Evolutionary conservation across 306 rosid species (phyloP).

Genomic region (apple (Malus domestica)): ASM211411v1 NC_041796.1:3050501-3051000

Average conservation of each 20-base stretch:
- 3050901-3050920: too few relatives aligned
- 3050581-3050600: conserved; percentile 42
- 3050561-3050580: conserved; percentile 62
- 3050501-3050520: conserved; percentile 45
- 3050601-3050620: conserved; percentile 45
- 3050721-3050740: conserved; percentile 78
- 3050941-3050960: too few relatives aligned
- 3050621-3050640: conserved; percentile 57
- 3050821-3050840: not conserved
- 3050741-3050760: conserved; percentile 61
- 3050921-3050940: too few relatives aligned
- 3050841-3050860: not conserved
- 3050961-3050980: too few relatives aligned
- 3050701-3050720: not conserved
- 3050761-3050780: conserved; percentile 61
- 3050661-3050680: conserved; percentile 69
- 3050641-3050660: conserved; percentile 84
- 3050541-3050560: conserved; percentile 48
- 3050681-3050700: conserved; percentile 1
- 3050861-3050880: not conserved
- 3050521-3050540: conserved; percentile 51
- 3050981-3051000: too few relatives aligned
- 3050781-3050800: conserved; percentile 67
- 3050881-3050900: too few relatives aligned
- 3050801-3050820: conserved; percentile 49